Evolutionary conservation across 176 grass and related monocot species (phyloP), one percentile per base, ranked within the genome.

Genomic region (Carex cristatella): DNA sequence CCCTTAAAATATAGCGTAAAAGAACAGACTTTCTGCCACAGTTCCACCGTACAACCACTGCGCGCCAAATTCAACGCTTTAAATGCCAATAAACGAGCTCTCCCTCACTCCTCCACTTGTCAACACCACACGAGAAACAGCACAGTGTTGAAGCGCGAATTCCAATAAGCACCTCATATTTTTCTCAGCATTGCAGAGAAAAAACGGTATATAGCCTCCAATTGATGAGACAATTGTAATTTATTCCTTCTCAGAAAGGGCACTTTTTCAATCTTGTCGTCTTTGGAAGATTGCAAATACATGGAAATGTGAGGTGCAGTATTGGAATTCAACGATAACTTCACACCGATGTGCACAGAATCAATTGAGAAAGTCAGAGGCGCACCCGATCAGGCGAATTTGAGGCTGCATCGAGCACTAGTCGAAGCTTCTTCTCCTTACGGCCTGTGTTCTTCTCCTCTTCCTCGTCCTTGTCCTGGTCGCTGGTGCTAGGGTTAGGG

Each of bases 351-450:
- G 15, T 82, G 33, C 42, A 63, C 11, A 27, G 10, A 74, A 74
- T 4, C 18, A 74, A n/a, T 23, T 23, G 2, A 10, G 9, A 65
- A 69, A 28, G 30, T 23, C 7, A 18, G 38, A 55, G 72, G 23
- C 81, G 81, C 61, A 83, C 81, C 81, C 30, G 59, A 53, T 83
- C 73, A 31, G 71, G 84, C 13, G 80, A 87, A 66, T 87, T 69
- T 1, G 88, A 31, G 59, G 83, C 68, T 16, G 90, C 83, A 85
- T 88, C 57, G 16, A 90, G 85, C 46, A 99, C 93, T 65, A 92
- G 85, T 40, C 90, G 90, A 18, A 99, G 87, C 90, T 96, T 99
- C 87, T 92, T 99, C 91, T 92, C 91, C 76, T 88, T 89, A 44
- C 97, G 89, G 37, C 78, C 56, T 2, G 51, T 77, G 4, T 85